Base-by-base conservation (phyloP, 768 basidiomycete species). In the Cubamyces lactineus region DNA sequence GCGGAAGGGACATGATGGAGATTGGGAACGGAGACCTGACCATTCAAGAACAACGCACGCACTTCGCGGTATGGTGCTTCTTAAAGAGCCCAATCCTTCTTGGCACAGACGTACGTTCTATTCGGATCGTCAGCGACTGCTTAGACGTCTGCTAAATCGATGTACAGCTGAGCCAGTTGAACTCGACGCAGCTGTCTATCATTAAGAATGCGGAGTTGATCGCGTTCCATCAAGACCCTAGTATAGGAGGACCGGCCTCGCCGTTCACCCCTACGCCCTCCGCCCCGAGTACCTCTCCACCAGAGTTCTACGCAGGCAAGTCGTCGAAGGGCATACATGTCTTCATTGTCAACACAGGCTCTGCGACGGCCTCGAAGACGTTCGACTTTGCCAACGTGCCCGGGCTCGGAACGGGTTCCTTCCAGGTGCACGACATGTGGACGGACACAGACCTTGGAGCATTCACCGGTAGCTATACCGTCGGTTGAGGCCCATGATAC, bases 11-110 rank as follows among this genome's bases (percentile, higher is more conserved):
- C 67, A 84, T 84, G 83, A 80, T 80, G 78, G 78, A 81, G 63
- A 79, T 81, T 26, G 61, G 83, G 38, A 85, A 85, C 63, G 84
- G 84, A 3, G 73, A 69, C 39, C 70, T 84, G 19, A 82, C 81
- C 1, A 72, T 80, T 24, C 68, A 79, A 60, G 83, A 85, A 63
- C 74, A 84, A 47, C 77, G 83, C 6, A 83, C 83, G 9, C 84
- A 85, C 71, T 84, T 85, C 59, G 82, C 83, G n/a, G 80, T 77
- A 26, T 85, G 84, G 84, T 74, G 73, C n/a, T 82, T 84, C 68
- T 70, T 84, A 63, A 84, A 84, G 67, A 84, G 82, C 60, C 84
- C 83, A 2, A 84, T 85, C 53, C 72, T 85, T n/a, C 71, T 84
- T 2, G 76, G 76, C 16, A 76, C 75, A 6, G 66, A 73, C 28